These are phyloP conservation scores for Panicum miliaceum DNA, from an alignment of 176 grass and related monocot genomes.

Conservation along the genomic window DNA sequence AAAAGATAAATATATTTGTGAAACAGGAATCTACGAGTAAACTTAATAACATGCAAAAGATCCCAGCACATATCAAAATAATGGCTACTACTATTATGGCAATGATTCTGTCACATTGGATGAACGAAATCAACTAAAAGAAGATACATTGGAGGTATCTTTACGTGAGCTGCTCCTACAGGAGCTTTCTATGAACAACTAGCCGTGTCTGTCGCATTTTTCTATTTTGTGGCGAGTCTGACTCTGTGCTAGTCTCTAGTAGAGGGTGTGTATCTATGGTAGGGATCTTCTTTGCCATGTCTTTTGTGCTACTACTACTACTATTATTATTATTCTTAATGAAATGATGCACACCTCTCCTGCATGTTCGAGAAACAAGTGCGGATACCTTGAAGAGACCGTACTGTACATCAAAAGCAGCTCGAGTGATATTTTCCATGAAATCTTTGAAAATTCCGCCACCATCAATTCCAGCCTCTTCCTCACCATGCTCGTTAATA, in stretches of 20 bases:
- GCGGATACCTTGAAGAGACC: conserved; percentile 87
- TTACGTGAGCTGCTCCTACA: too few species aligned
- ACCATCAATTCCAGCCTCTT: conserved; percentile 98
- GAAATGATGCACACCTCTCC: too few species aligned
- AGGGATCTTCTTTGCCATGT: too few species aligned
- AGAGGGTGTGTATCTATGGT: too few species aligned
- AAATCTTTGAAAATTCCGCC: conserved; percentile 99
- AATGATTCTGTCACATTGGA: not conserved
- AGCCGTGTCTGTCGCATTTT: too few species aligned
- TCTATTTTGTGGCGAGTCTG: too few species aligned
- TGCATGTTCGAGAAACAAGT: not conserved
- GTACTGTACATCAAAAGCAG: conserved; percentile 96
- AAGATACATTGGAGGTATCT: too few species aligned
- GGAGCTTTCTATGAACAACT: too few species aligned
- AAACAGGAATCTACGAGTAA: conserved; percentile 7
- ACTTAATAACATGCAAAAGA: not conserved
- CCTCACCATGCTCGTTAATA: conserved; percentile 89
- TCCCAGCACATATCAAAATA: conserved; percentile 18
- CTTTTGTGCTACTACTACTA: too few species aligned
- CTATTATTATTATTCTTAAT: too few species aligned
- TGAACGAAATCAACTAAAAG: conserved; percentile 23
- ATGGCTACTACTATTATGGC: not conserved
- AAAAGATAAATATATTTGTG: not conserved
- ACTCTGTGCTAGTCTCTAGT: too few species aligned
- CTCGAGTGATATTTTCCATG: conserved; percentile 98